Base-by-base conservation (phyloP, 2,329 filamentous ascomycete species). In the Paramyrothecium roridum region DNA sequence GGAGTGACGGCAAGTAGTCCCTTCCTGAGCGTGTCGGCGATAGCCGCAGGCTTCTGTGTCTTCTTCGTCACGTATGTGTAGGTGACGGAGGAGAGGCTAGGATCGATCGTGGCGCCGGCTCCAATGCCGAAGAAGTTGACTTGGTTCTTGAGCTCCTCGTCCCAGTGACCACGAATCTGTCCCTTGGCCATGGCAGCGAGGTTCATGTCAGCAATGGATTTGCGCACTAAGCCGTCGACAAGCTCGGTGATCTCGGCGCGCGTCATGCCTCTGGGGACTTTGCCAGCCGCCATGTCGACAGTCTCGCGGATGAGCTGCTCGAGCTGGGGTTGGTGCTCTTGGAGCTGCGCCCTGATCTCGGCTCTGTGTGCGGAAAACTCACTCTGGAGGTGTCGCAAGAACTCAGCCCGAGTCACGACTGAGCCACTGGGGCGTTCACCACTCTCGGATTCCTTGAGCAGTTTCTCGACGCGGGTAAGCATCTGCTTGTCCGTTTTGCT, bases 41-140 rank as follows among this genome's bases (percentile, higher is more conserved):
- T 3, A 19, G 46, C 17, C 17, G 13, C 17, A 48, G 17, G 46
- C 17, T 43, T 43, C n/a, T 30, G 48, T 22, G 17, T 21, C 48
- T 19, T 43, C 48, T 16, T 50, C 12, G 23, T 23, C 21, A 30
- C 30, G 21, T n/a, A 23, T 60, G 73, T 58, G 72, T 78, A 87
- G 0, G 80, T 80, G 1, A 81, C 78, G 0, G 89, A 92, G 1
- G 85, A 88, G 26, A 81, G 71, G 2, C 68, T 62, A 0, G 75
- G 74, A 61, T 92, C 82, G 59, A 95, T 73, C 2, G 78, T 63
- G 1, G 90, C 90, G 6, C 90, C 91, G 19, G 85, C 73, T 4
- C 84, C 84, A 1, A 73, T 65, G 3, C 82, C 80, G 63, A 96
- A 88, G 73, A 87, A 92, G 74, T 97, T 96, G 71, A 92, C 75